Conservation (phyloP, 164 flowering plant genomes). For the Kalanchoe fedtschenkoi region DNA sequence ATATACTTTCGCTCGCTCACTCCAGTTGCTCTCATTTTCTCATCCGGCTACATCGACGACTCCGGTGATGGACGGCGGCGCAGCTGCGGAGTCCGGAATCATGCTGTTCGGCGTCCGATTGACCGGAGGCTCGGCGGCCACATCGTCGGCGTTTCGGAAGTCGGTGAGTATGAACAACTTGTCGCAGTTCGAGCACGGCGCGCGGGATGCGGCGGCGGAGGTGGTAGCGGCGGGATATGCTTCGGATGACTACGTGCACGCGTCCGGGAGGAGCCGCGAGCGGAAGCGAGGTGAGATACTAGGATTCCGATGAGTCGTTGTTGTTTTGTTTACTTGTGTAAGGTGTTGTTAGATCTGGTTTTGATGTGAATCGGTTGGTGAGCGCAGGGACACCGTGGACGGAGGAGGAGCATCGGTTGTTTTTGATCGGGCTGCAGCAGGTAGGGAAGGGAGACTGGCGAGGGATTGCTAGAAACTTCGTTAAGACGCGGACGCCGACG, state of each 20-base stretch:
- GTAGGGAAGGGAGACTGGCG: conserved; percentile 98
- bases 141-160: conserved; percentile 36
- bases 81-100: conserved; percentile 27
- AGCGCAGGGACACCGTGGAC: conserved; percentile 82
- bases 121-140: conserved; percentile 12
- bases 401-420: conserved; percentile 77
- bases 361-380: neutral
- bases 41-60: conserved; percentile 15
- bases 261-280: conserved; percentile 65
- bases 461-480: conserved; percentile 82
- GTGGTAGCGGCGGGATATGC: conserved; percentile 56
- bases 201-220: conserved; percentile 27
- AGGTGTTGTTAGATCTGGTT: neutral
- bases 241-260: conserved; percentile 76
- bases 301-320: no score
- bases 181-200: conserved; percentile 36
- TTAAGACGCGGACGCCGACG: conserved; percentile 80
- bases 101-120: conserved; percentile 61
- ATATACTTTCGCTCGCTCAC: neutral
- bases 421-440: conserved; percentile 60
- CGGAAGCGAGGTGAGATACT: conserved; percentile 81
- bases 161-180: conserved; percentile 55
- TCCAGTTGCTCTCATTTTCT: neutral
- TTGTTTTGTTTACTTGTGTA: no score
- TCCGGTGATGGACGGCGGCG: conserved; percentile 12